Conservation (phyloP, 2,329 filamentous ascomycete genomes). For the Periconia digitata region DNA sequence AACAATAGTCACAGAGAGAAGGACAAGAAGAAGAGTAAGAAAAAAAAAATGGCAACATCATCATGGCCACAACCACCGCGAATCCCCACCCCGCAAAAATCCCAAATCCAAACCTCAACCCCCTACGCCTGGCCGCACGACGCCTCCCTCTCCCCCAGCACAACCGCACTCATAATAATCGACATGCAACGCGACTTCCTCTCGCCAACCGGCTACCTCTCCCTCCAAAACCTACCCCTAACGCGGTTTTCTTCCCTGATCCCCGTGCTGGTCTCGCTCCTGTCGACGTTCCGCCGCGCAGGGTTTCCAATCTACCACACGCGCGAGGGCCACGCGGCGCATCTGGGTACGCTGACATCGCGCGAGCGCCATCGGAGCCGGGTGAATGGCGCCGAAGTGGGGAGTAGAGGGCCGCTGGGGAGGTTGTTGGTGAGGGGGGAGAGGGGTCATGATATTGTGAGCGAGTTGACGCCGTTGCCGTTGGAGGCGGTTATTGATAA, state of each 20-base stretch:
- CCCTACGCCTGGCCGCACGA: conserved; percentile 49
- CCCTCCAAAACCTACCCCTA: conserved; percentile 50
- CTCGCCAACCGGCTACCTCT: conserved; percentile 53
- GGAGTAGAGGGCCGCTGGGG: conserved; percentile 56
- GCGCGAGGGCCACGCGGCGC: conserved; percentile 55
- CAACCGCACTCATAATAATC: conserved; percentile 56
- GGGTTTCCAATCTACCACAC: conserved; percentile 53
- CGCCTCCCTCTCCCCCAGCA: conserved; percentile 40
- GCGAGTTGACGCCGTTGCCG: conserved; percentile 53
- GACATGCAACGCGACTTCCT: conserved; percentile 61
- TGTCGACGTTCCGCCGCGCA: conserved; percentile 45
- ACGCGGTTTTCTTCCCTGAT: conserved; percentile 47
- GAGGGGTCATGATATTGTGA: conserved; percentile 58
- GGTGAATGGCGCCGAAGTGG: conserved; percentile 57
- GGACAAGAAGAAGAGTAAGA: not conserved
- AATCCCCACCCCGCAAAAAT: no score
- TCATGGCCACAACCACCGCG: no score
- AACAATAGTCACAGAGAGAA: no score
- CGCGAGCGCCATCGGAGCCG: conserved; percentile 57
- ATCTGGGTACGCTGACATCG: conserved; percentile 58
- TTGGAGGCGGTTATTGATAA: conserved; percentile 58
- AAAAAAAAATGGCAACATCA: no score
- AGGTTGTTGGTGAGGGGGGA: conserved; percentile 62
- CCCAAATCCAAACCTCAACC: conserved; percentile 19
- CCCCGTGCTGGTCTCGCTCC: conserved; percentile 44